Base-by-base conservation (phyloP, 2,329 filamentous ascomycete species). In the Sporothrix pseudoabietina region DNA sequence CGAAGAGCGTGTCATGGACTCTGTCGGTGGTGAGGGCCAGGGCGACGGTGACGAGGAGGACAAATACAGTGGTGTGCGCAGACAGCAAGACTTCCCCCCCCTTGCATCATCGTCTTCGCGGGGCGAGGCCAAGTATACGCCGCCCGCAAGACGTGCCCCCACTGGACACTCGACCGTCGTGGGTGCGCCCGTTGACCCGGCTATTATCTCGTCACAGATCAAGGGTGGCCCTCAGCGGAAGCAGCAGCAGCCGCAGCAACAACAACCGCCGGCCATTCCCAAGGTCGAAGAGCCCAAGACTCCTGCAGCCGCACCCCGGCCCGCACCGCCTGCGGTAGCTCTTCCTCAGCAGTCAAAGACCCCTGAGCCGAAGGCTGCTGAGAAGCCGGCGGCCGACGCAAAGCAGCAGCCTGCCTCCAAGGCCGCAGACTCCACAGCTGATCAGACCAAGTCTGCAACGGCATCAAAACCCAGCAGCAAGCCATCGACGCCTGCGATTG, bases 51-150 rank as follows among this genome's bases (percentile, higher is more conserved):
- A 97, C 76, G 96, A 99, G 82, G 96, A 99, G 83, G 94, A 97
- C 80, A 98, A 96, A 90, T 94, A 86, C 78, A 98, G 94, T 79
- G 95, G 95, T 80, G 96, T 99, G 72, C 91, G 91, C 75, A 90
- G 95, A 76, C 86, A 88, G 76, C 86, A 88, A 76, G 90, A 92
- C 72, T 92, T 92, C 78, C 88, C 91, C 6, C 87, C 91, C n/a
- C 85, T 97, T 44, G 22, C 61, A n/a, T 79, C 72, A n/a, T 79
- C 72, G 6, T 41, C 57, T 14, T 83, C 81, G 59, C 82, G 85
- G 22, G 84, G 86, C 76, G 88, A 88, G n/a, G 59, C 69, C 82
- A 95, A 93, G 81, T 99, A 99, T 81, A 97, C 92, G 0, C 95
- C 96, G 47, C 96, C 96, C 4, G 95, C 93, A 22, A 89, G 93